Conservation (phyloP, 768 basidiomycete genomes). For the Sarcodon sp. region DNA sequence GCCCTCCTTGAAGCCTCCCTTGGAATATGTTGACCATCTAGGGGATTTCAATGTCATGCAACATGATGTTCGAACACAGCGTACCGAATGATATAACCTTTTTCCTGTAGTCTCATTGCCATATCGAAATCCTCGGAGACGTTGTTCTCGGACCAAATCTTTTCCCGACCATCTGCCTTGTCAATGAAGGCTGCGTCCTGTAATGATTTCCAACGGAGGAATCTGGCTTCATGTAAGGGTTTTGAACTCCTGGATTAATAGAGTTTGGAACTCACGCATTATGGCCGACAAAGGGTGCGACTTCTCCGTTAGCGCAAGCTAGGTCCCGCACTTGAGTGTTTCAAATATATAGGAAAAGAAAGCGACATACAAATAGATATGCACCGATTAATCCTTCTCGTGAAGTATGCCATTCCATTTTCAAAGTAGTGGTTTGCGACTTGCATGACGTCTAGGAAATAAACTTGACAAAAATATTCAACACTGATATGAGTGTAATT, state of each 20-base stretch:
- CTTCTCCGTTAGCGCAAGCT: constrained; percentile 28
- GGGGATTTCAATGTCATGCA: constrained; percentile 11
- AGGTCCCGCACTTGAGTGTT: neutral
- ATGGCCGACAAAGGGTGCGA: constrained; percentile 33
- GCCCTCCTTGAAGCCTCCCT: constrained; percentile 83
- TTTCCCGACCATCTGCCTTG: constrained; percentile 32
- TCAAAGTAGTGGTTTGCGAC: constrained; percentile 41
- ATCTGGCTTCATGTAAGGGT: constrained; percentile 8
- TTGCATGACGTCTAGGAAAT: constrained; percentile 35
- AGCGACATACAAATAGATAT: constrained; percentile 19
- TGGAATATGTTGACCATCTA: constrained; percentile 71
- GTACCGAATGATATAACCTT: constrained; percentile 23
- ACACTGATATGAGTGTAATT: constrained; percentile 1
- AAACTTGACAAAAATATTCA: neutral
- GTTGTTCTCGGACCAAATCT: constrained; percentile 56
- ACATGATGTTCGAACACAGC: constrained; percentile 1
- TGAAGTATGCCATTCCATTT: constrained; percentile 36
- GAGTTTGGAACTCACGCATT: constrained; percentile 17
- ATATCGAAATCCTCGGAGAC: constrained; percentile 65
- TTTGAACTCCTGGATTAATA: neutral
- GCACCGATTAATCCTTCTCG: constrained; percentile 31
- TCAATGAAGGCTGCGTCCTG: constrained; percentile 43
- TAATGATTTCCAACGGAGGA: constrained; percentile 44
- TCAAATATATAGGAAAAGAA: neutral
- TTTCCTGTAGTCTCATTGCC: constrained; percentile 48